phyloP scores from a whole-genome alignment of 345 rosid species.

The Lagerstroemia speciosa region DNA sequence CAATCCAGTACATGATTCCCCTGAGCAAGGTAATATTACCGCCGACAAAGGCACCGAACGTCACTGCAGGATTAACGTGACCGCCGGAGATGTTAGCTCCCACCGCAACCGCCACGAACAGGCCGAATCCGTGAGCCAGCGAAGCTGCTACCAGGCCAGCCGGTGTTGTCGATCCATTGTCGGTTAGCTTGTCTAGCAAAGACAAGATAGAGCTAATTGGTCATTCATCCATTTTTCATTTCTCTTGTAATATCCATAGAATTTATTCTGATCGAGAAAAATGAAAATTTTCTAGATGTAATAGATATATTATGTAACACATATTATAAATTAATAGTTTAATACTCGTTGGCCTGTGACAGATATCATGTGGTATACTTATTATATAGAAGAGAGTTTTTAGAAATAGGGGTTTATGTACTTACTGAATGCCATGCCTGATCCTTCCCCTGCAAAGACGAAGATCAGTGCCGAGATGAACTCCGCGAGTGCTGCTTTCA shows the following conservation, averaged over 20 bases:
- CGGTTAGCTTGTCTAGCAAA: conserved; percentile 22
- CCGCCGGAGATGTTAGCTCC: conserved; percentile 83
- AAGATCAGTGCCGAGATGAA: conserved; percentile 72
- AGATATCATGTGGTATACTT: too few relatives aligned
- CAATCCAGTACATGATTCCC: conserved; percentile 67
- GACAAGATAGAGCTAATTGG: neutral
- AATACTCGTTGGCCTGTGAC: too few relatives aligned
- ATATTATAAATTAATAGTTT: too few relatives aligned
- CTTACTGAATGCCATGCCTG: conserved; percentile 83
- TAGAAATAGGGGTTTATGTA: too few relatives aligned
- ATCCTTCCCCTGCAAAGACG: conserved; percentile 82
- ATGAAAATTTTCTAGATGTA: too few relatives aligned
- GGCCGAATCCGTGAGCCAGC: conserved; percentile 62
- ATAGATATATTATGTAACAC: too few relatives aligned
- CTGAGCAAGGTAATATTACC: conserved; percentile 62
- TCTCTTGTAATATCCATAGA: too few relatives aligned
- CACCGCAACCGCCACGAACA: conserved; percentile 66
- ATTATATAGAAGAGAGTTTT: too few relatives aligned
- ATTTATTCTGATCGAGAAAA: too few relatives aligned
- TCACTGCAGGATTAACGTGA: conserved; percentile 85
- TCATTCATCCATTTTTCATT: neutral
- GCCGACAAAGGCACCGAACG: conserved; percentile 74
- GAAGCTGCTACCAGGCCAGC: conserved; percentile 64
- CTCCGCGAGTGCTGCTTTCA: conserved; percentile 60
- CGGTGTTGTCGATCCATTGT: conserved; percentile 31